Evolutionary conservation across 1,284 basidiomycete species (phyloP).

Genomic region (Flammula alnicola): DNA sequence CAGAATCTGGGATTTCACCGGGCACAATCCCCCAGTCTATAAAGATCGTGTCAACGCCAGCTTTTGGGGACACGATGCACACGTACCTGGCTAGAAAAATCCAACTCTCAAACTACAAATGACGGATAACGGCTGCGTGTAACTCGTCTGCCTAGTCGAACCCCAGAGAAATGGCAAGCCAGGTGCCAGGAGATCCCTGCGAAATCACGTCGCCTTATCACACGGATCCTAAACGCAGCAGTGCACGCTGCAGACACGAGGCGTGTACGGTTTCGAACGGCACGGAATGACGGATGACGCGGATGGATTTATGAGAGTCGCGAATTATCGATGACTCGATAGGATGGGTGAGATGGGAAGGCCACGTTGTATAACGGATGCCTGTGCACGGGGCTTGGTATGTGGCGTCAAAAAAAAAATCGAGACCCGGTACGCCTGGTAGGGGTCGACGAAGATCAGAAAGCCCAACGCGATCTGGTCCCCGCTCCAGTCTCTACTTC

Average conservation of each 20-base stretch:
- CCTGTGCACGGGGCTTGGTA: not conserved
- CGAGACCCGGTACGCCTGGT: conserved; percentile 1
- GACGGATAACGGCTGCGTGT: conserved; percentile 4
- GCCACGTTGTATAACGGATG: not conserved
- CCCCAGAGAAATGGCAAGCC: conserved; percentile 2
- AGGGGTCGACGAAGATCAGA: not conserved
- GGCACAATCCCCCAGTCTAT: not conserved
- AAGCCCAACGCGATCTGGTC: not conserved
- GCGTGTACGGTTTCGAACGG: conserved; percentile 5
- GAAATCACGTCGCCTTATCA: conserved; percentile 5
- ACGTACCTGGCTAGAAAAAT: conserved; percentile 1
- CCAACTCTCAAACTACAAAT: conserved; percentile 1
- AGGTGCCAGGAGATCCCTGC: not conserved
- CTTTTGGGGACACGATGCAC: conserved; percentile 7
- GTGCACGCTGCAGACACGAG: conserved; percentile 14
- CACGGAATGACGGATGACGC: conserved; percentile 8
- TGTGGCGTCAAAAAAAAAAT: not conserved
- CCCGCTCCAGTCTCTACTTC: not conserved
- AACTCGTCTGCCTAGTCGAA: not conserved
- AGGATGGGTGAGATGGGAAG: not conserved
- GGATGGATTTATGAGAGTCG: conserved; percentile 2
- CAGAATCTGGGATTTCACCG: conserved; percentile 3
- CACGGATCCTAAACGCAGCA: conserved; percentile 3
- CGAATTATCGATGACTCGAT: not conserved
- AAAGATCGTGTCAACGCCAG: not conserved